Evolutionary conservation across 345 rosid species (phyloP), one percentile per base, ranked within the genome.

Genomic region (Eucalyptus rudis): DNA sequence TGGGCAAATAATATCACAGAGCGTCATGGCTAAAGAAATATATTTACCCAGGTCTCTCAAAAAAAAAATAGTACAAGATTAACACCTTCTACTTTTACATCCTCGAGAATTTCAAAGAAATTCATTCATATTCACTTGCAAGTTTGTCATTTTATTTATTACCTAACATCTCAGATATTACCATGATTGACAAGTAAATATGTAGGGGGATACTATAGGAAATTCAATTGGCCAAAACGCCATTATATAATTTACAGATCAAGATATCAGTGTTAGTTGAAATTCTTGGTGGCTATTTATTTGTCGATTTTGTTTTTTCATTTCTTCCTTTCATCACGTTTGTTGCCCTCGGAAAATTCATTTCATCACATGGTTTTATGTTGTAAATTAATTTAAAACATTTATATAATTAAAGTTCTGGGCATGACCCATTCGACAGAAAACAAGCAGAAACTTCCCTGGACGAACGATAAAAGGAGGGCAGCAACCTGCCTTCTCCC

Each of bases 1-100:
- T n/a, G 19, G 8, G 20, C 8, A 64, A 0, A 13, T 13, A 64
- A 64, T 64, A n/a, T 5, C 20, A 3, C 17, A 16, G 0, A 64
- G 36, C 1, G 5, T n/a, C 10, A 3, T 14, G 36, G 10, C 1
- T 1, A 0, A 29, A 64, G 5, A 14, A n/a, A 64, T 1, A 64
- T 64, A 64, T 64, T 64, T 64, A n/a, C 16, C 19, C 10, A 0
- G 0, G 7, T 62, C 31, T 62, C 68, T 3, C 0, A 0, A 59
- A 59, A 62, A 59, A 24, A 59, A 59, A 12, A 25, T 27, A 59
- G 0, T 1, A 12, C 68, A 4, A 59, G 2, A 59, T 6, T 1
- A 27, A 12, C 16, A 27, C 2, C 31, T 59, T 59, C 68, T 27
- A 59, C 31, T 59, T 27, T 59, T 12, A 27, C 68, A 29, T 62